A percentile compares a stretch with the other conserved stretches of the same genome.
phyloP scores from a whole-genome alignment of 2,329 filamentous ascomycete genomes.

The Paecilomyces dactylethromorphus region DNA sequence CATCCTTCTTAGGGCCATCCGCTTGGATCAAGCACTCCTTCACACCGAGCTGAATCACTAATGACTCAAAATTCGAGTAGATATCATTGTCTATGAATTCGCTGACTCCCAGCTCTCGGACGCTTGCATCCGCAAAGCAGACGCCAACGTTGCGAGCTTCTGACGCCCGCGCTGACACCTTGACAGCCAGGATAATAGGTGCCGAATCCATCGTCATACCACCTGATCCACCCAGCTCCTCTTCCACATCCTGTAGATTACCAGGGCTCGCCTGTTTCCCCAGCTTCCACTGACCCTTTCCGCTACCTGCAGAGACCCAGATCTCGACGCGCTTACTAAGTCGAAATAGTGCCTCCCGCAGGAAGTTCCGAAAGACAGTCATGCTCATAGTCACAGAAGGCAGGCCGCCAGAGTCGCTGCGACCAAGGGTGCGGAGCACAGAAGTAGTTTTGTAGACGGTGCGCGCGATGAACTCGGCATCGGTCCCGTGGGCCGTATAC shows the following conservation, averaged over 20 bases:
- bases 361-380: conserved; percentile 91
- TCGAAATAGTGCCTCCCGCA: conserved; percentile 87
- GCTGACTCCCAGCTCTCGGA: conserved; percentile 89
- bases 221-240: conserved; percentile 66
- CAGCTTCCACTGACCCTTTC: conserved; percentile 82
- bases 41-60: conserved; percentile 92
- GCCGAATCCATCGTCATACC: conserved; percentile 68
- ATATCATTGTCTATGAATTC: conserved; percentile 99
- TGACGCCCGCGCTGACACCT: conserved; percentile 77
- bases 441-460: conserved; percentile 98
- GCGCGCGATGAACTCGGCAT: conserved; percentile 43
- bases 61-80: conserved; percentile 94
- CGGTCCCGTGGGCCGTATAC: conserved; percentile 62
- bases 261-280: conserved; percentile 89
- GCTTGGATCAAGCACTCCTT: conserved; percentile 85
- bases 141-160: conserved; percentile 86
- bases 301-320: conserved; percentile 66
- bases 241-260: conserved; percentile 93
- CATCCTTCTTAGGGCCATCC: conserved; percentile 75
- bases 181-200: conserved; percentile 91
- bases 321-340: conserved; percentile 88
- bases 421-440: conserved; percentile 82
- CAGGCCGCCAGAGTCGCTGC: conserved; percentile 74
- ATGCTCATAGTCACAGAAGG: conserved; percentile 92
- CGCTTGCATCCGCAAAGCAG: conserved; percentile 95